A percentile compares a stretch with the other conserved stretches of the same genome.
Evolutionary conservation across 2,329 filamentous ascomycete species (phyloP).

Genomic region (Helicocarpus griseus): DNA sequence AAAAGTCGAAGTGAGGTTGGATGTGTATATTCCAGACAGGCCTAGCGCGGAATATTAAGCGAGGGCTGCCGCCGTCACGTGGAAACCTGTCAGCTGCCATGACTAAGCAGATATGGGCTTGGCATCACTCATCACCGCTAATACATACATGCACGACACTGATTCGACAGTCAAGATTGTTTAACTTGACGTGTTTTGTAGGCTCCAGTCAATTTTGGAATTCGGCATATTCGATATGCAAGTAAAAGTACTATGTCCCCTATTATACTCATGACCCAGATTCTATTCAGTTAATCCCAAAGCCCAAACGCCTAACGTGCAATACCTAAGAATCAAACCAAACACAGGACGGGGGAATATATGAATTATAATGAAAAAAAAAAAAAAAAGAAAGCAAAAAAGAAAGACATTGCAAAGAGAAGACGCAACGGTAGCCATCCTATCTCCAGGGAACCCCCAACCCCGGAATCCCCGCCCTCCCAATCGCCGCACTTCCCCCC

Average conservation of each 20-base stretch:
- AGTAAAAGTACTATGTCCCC: not conserved
- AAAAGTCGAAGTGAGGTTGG: not conserved
- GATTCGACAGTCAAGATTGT: not conserved
- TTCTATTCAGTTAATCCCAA: not conserved
- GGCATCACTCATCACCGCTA: not conserved
- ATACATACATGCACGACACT: not conserved
- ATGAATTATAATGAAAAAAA: too few species aligned
- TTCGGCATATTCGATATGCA: not conserved
- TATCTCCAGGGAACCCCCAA: conserved; percentile 30
- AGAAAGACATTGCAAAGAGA: not conserved
- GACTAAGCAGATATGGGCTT: conserved; percentile 3
- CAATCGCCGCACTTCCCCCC: too few species aligned
- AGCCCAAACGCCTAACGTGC: not conserved
- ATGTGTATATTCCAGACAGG: not conserved
- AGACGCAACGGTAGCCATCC: too few species aligned
- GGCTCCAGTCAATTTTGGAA: not conserved
- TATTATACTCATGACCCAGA: not conserved
- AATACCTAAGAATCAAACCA: not conserved
- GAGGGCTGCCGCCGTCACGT: conserved; percentile 4
- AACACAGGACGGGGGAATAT: too few species aligned
- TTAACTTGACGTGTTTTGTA: too few species aligned
- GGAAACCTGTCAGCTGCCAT: not conserved
- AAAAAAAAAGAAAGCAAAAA: not conserved
- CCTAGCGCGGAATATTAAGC: conserved; percentile 3
- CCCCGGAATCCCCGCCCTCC: conserved; percentile 28